Base-by-base conservation (phyloP, 192 early-diverging fungal genomes). In the Rhizophagus clarus region DNA sequence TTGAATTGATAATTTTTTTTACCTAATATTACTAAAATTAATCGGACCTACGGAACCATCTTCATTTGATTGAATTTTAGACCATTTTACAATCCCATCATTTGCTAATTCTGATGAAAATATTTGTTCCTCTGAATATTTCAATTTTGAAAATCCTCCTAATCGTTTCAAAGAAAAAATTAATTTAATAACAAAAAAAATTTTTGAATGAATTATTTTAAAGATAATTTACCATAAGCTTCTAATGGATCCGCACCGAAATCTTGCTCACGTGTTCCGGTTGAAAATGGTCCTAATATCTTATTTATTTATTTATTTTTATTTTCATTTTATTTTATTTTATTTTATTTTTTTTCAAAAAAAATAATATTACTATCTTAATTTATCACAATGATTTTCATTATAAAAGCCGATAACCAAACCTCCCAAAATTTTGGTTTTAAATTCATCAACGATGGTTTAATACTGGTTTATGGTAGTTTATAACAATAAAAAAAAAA, bases 181-280 rank as follows among this genome's bases (percentile, higher is more conserved):
- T 70, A 37, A 32, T 70, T 34, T 37, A 10, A 70, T 24, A n/a
- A 9, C 6, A 40, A 70, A 32, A n/a, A n/a, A n/a, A n/a, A n/a
- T n/a, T 34, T 24, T n/a, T 42, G 20, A 70, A 42, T 9, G 4
- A 34, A 69, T 69, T 34, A 70, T 20, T 24, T 42, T 2, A 70
- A 42, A 1, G 9, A 9, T 70, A 22, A 69, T 26, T 29, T 66
- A 91, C 93, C 94, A 81, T 90, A 95, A 11, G 91, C 89, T 68
- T 89, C 88, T 42, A 95, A 80, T 15, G 91, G 91, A 83, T 95
- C 94, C 4, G 87, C 88, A 20, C 94, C 94, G 67, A 92, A 88
- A 67, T 89, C 86, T 63, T 89, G 87, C 61, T 89, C 87, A 17
- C 88, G 76, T 82, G 85, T 89, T 11, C 87, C 88, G 47, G 88